These are phyloP conservation scores for Botrytis hyacinthi DNA, from an alignment of 2,329 filamentous ascomycete species.

Conservation along the genomic window DNA sequence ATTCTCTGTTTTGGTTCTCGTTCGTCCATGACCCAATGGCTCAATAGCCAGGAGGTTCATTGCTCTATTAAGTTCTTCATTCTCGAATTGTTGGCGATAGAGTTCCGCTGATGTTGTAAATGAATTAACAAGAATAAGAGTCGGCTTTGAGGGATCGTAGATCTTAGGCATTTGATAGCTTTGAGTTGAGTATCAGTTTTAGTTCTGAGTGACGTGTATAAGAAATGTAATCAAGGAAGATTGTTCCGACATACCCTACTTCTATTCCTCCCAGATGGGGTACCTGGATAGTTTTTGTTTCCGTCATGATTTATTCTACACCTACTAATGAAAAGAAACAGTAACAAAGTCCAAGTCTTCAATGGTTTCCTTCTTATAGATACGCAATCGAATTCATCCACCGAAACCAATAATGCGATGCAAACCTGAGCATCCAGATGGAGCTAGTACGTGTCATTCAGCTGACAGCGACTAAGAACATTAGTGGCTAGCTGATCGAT, in stretches of 20 bases:
- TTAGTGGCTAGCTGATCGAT: background rate
- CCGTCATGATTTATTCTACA: constrained; percentile 16
- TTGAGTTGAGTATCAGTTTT: background rate
- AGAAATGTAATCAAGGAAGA: background rate
- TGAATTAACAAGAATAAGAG: constrained; percentile 51
- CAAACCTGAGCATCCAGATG: background rate
- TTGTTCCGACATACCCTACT: constrained; percentile 42
- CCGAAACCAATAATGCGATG: background rate
- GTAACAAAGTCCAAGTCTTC: background rate
- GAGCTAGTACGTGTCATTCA: background rate
- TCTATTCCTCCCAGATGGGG: constrained; percentile 50
- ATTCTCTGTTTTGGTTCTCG: constrained; percentile 43
- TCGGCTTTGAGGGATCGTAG: constrained; percentile 53
- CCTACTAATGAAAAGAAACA: background rate
- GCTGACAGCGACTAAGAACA: background rate
- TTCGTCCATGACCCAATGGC: constrained; percentile 52
- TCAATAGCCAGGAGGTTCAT: constrained; percentile 53
- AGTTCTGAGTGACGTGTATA: background rate
- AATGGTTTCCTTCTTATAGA: background rate
- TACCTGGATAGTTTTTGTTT: constrained; percentile 45
- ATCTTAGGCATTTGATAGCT: constrained; percentile 25
- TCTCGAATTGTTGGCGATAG: constrained; percentile 47
- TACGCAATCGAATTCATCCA: background rate
- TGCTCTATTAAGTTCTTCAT: constrained; percentile 42
- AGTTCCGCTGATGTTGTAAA: constrained; percentile 51